These are phyloP conservation scores for Akanthomyces lecanii DNA, from an alignment of 2,329 filamentous ascomycete genomes.

Conservation along the genomic window DNA sequence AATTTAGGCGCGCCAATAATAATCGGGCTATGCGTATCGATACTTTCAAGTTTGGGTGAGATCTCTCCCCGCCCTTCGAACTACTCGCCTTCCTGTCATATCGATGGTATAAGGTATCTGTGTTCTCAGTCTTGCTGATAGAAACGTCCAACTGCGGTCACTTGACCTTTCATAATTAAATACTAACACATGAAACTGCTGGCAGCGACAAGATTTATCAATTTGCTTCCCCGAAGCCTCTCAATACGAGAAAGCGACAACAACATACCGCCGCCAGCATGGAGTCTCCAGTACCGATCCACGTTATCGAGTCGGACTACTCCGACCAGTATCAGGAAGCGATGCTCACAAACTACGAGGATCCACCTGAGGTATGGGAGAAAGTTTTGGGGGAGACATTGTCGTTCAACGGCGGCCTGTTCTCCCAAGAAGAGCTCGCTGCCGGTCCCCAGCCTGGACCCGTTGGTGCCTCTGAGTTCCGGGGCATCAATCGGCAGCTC, in stretches of 20 bases:
- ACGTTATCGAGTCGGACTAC: background rate
- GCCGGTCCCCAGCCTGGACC: constrained; percentile 8
- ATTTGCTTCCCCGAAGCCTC: no score
- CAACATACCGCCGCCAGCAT: background rate
- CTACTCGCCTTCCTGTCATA: no score
- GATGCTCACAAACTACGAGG: constrained; percentile 10
- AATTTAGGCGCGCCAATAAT: no score
- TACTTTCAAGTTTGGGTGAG: no score
- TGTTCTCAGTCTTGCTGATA: no score
- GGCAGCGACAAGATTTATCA: no score
- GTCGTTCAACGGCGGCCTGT: background rate
- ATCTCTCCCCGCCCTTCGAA: no score
- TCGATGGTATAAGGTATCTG: no score
- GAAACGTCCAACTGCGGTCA: no score
- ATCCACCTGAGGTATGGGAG: constrained; percentile 11
- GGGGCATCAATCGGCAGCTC: constrained; percentile 8
- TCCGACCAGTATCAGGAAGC: constrained; percentile 12
- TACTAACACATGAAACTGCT: no score
- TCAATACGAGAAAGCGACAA: background rate
- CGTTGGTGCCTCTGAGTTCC: background rate
- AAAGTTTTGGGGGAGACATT: constrained; percentile 6
- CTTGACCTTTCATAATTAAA: no score
- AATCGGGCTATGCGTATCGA: background rate
- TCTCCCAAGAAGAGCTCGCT: background rate
- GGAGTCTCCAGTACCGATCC: background rate